A percentile compares a stretch with the other conserved stretches of the same genome.
Evolutionary conservation across 371 early-diverging fungal species (phyloP).

Genomic region (Mortierella sp.): DNA sequence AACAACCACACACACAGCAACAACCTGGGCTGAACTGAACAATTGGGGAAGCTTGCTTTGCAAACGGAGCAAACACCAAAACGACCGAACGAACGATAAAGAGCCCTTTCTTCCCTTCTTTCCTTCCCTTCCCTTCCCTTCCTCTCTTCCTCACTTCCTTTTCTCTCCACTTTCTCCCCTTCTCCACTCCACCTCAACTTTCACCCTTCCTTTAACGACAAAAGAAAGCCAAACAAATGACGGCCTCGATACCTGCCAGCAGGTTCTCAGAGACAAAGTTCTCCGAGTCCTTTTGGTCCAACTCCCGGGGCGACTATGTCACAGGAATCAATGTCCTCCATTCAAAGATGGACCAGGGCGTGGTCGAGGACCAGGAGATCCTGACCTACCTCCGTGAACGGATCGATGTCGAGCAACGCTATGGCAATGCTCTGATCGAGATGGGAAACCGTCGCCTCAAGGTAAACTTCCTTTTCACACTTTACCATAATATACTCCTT

Average conservation of each 20-base stretch:
- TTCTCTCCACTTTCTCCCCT: background rate
- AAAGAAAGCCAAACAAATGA: background rate
- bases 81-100: background rate
- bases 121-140: background rate
- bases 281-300: slow-evolving; percentile 58
- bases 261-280: slow-evolving; percentile 55
- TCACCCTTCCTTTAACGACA: background rate
- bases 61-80: background rate
- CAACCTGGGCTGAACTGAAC: background rate
- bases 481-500: background rate
- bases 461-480: slow-evolving; percentile 13
- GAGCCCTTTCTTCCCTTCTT: slow-evolving; percentile 12
- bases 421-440: slow-evolving; percentile 68
- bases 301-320: slow-evolving; percentile 54
- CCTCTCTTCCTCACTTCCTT: background rate
- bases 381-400: slow-evolving; percentile 76
- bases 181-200: background rate
- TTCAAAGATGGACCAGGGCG: slow-evolving; percentile 79
- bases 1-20: background rate
- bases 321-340: slow-evolving; percentile 73
- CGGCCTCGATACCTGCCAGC: slow-evolving; percentile 19
- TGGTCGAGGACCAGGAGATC: slow-evolving; percentile 80
- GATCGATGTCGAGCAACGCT: slow-evolving; percentile 74
- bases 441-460: slow-evolving; percentile 64
- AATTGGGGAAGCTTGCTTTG: background rate